Conservation (phyloP, 257 asterid genomes). For the Knoxia roxburghii region DNA sequence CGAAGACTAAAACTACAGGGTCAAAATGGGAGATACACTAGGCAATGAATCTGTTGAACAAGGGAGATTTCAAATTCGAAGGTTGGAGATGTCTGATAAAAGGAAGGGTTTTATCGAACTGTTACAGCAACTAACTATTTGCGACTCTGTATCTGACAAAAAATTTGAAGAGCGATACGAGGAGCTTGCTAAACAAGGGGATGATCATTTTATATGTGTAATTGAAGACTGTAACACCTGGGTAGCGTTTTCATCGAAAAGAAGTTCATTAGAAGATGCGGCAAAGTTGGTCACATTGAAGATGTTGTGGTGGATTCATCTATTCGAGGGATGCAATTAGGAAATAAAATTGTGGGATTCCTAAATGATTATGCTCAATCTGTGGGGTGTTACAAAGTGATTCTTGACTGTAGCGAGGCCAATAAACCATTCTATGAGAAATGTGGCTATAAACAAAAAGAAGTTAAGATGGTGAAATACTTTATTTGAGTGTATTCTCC, state of each 20-base stretch:
- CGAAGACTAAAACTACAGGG: background rate
- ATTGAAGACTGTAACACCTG: slow-evolving; percentile 48
- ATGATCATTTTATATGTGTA: slow-evolving; percentile 63
- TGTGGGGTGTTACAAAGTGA: slow-evolving; percentile 79
- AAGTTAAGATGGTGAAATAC: slow-evolving; percentile 72
- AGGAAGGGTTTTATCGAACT: slow-evolving; percentile 60
- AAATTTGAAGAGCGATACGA: slow-evolving; percentile 43
- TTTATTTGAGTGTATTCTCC: slow-evolving; percentile 29
- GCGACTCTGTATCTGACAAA: slow-evolving; percentile 51
- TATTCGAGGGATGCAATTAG: slow-evolving; percentile 64
- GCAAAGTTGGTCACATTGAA: slow-evolving; percentile 79
- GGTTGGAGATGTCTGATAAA: slow-evolving; percentile 58
- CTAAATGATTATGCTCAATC: slow-evolving; percentile 59
- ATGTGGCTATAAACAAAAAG: slow-evolving; percentile 77
- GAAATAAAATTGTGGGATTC: slow-evolving; percentile 61
- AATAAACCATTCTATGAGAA: slow-evolving; percentile 67
- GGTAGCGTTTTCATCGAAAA: slow-evolving; percentile 71
- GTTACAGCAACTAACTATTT: slow-evolving; percentile 64
- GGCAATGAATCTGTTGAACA: slow-evolving; percentile 22
- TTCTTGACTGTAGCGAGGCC: slow-evolving; percentile 68
- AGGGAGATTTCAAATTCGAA: slow-evolving; percentile 42
- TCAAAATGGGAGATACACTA: slow-evolving; percentile 26
- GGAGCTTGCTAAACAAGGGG: slow-evolving; percentile 49
- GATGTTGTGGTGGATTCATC: slow-evolving; percentile 86
- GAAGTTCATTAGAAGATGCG: slow-evolving; percentile 71